phyloP scores from a whole-genome alignment of 176 grass and related monocot species.

The Leersia perrieri region DNA sequence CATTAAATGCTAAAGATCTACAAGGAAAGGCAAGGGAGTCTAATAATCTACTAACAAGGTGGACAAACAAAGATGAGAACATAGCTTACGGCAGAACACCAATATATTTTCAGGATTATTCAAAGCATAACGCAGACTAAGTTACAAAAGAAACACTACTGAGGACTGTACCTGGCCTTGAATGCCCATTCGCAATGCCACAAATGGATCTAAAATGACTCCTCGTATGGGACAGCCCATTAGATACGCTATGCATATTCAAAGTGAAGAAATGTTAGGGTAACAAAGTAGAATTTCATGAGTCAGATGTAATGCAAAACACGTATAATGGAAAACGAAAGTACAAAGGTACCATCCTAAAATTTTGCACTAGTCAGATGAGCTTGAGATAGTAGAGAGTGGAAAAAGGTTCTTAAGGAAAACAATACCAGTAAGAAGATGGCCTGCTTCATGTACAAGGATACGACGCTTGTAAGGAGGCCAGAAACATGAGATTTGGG shows the following conservation, averaged over 20 bases:
- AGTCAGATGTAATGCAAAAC: neutral
- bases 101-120: neutral
- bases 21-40: neutral
- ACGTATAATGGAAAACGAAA: constrained; percentile 1
- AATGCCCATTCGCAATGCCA: constrained; percentile 91
- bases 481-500: constrained; percentile 89
- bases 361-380: neutral
- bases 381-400: neutral
- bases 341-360: neutral
- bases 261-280: constrained; percentile 20
- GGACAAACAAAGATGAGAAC: neutral
- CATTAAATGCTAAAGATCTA: neutral
- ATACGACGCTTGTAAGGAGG: constrained; percentile 79
- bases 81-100: neutral
- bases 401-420: neutral
- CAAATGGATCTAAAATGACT: constrained; percentile 94
- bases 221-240: constrained; percentile 96
- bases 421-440: constrained; percentile 79
- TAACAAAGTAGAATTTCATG: neutral
- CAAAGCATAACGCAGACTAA: neutral
- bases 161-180: constrained; percentile 70
- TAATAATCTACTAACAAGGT: neutral
- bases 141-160: neutral
- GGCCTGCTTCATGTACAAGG: constrained; percentile 92
- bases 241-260: constrained; percentile 68